A percentile compares a stretch with the other conserved stretches of the same genome.
These are phyloP conservation scores for Macrocybe gigantea DNA, from an alignment of 768 basidiomycete species.

Conservation along the genomic window DNA sequence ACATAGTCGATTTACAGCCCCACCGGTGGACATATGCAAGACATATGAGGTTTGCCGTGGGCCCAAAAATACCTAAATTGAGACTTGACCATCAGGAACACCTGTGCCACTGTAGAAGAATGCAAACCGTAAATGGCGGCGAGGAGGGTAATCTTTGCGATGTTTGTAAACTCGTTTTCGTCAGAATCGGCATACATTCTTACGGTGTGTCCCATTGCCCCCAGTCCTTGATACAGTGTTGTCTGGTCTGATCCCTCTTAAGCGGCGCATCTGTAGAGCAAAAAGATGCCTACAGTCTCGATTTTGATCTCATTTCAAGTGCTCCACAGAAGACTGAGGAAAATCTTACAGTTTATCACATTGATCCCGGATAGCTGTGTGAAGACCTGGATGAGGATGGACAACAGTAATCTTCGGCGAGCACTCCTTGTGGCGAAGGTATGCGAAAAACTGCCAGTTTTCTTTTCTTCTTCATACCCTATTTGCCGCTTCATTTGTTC, in stretches of 20 bases:
- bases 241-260: conserved; percentile 1
- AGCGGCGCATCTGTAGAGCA: background rate
- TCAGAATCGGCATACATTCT: background rate
- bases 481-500: conserved; percentile 6
- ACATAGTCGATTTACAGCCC: conserved; percentile 6
- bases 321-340: background rate
- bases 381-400: conserved; percentile 5
- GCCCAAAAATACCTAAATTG: conserved; percentile 1
- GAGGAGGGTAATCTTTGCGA: conserved; percentile 2
- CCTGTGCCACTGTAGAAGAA: no score
- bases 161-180: background rate
- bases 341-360: conserved; percentile 3
- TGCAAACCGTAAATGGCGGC: conserved; percentile 2
- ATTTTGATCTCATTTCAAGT: background rate
- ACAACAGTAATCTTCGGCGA: conserved; percentile 5
- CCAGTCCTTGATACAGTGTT: conserved; percentile 1
- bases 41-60: conserved; percentile 5
- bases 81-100: no score
- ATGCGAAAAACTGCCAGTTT: conserved; percentile 1
- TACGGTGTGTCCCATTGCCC: conserved; percentile 6
- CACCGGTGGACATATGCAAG: conserved; percentile 6
- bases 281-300: background rate
- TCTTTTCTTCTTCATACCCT: conserved; percentile 2
- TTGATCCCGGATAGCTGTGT: conserved; percentile 6
- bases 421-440: conserved; percentile 4